A percentile compares a stretch with the other conserved stretches of the same genome.
Conservation (phyloP, 176 grass and related monocot genomes). For the Olyra latifolia region DNA sequence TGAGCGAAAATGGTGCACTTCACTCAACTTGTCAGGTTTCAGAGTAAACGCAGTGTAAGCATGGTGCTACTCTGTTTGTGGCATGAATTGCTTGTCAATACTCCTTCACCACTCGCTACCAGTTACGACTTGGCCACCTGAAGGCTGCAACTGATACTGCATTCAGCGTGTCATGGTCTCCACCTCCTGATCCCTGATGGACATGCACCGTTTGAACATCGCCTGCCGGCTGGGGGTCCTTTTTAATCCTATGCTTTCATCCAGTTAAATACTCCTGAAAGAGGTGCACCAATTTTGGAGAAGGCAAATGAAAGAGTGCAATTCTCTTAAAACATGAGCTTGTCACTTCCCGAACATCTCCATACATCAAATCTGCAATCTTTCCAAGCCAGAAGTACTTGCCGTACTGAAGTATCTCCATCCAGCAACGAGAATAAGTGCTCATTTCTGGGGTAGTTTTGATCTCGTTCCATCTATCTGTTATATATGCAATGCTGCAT, state of each 20-base stretch:
- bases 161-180: slow-evolving; percentile 7
- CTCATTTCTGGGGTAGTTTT: slow-evolving; percentile 40
- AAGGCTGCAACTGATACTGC: slow-evolving; percentile 4
- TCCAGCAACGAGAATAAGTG: slow-evolving; percentile 35
- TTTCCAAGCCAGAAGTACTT: not conserved
- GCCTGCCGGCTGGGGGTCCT: not conserved
- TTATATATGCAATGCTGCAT: slow-evolving; percentile 32
- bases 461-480: slow-evolving; percentile 28
- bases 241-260: not conserved
- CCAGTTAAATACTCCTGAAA: not conserved
- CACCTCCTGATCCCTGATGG: not conserved
- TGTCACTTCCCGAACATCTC: slow-evolving; percentile 1
- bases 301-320: not conserved
- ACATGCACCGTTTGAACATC: not conserved
- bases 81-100: not conserved
- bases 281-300: not conserved
- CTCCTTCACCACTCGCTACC: not conserved
- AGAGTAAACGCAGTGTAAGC: not conserved
- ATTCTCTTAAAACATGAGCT: not conserved
- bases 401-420: not conserved
- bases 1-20: slow-evolving; percentile 28
- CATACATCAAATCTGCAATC: slow-evolving; percentile 12
- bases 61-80: not conserved
- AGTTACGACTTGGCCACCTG: slow-evolving; percentile 2
- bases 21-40: not conserved